Percentiles rank a stretch among this genome's conserved stretches.
phyloP scores from a whole-genome alignment of 495 filamentous ascomycete genomes.

The Hypomontagnella submonticulosa region DNA sequence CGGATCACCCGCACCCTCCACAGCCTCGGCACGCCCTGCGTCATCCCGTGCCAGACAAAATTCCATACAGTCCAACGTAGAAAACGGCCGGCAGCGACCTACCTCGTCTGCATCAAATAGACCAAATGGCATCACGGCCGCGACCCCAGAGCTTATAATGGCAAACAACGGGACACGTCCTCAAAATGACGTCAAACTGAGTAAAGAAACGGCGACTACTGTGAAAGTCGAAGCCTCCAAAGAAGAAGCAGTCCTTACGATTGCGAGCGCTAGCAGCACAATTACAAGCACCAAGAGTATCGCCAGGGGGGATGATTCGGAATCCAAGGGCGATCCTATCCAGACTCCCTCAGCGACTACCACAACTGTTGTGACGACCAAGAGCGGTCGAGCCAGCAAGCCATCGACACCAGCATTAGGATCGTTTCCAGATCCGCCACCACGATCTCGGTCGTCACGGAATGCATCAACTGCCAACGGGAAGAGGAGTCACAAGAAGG shows the following conservation, averaged over 20 bases:
- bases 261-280: slow-evolving; percentile 43
- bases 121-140: slow-evolving; percentile 49
- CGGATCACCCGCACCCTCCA: slow-evolving; percentile 55
- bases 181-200: slow-evolving; percentile 48
- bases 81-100: slow-evolving; percentile 66
- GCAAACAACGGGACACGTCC: slow-evolving; percentile 39
- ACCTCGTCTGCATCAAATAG: slow-evolving; percentile 69
- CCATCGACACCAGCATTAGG: slow-evolving; percentile 68
- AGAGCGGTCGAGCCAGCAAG: slow-evolving; percentile 70
- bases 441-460: slow-evolving; percentile 52
- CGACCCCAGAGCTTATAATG: slow-evolving; percentile 50
- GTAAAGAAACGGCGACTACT: slow-evolving; percentile 51
- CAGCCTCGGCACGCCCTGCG: slow-evolving; percentile 62
- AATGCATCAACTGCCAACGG: slow-evolving; percentile 48
- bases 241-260: slow-evolving; percentile 41
- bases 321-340: slow-evolving; percentile 49
- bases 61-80: slow-evolving; percentile 64
- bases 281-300: slow-evolving; percentile 38
- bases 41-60: slow-evolving; percentile 77
- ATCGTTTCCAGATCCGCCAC: slow-evolving; percentile 60
- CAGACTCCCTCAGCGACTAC: slow-evolving; percentile 46
- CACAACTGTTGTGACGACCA: slow-evolving; percentile 56
- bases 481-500: slow-evolving; percentile 81
- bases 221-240: slow-evolving; percentile 50
- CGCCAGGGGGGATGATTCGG: slow-evolving; percentile 45